Evolutionary conservation across 2,329 filamentous ascomycete species (phyloP).

Genomic region (Chaetomium olivaceum): DNA sequence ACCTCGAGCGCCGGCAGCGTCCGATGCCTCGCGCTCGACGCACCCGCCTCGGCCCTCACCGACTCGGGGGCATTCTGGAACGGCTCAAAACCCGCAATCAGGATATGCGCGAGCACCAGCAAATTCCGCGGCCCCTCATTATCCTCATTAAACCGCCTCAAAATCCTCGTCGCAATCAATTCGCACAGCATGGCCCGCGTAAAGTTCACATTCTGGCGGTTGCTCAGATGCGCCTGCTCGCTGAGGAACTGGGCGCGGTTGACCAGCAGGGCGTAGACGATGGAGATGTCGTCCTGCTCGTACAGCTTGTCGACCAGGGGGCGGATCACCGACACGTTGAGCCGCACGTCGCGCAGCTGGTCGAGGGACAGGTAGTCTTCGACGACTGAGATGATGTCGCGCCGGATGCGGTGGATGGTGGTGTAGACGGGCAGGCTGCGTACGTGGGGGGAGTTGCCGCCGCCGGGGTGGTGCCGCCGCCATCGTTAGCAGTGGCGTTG

Average conservation of each 20-base stretch:
- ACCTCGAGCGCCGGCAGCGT: conserved; percentile 78
- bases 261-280: conserved; percentile 81
- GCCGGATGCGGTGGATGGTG: conserved; percentile 71
- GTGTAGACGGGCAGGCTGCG: conserved; percentile 70
- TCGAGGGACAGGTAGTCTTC: conserved; percentile 67
- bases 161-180: conserved; percentile 73
- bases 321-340: conserved; percentile 77
- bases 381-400: conserved; percentile 63
- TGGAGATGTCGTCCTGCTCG: conserved; percentile 75
- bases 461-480: not conserved
- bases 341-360: conserved; percentile 76
- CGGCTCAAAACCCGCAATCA: conserved; percentile 81
- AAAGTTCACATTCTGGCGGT: conserved; percentile 78
- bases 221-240: conserved; percentile 73
- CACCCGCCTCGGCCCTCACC: conserved; percentile 59
- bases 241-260: conserved; percentile 78
- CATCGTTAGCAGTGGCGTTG: conserved; percentile 34
- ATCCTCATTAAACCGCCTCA: conserved; percentile 77
- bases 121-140: conserved; percentile 71
- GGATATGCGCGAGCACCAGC: conserved; percentile 72
- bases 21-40: conserved; percentile 51
- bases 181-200: conserved; percentile 79
- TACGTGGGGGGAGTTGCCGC: conserved; percentile 16
- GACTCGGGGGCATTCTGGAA: conserved; percentile 78
- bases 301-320: conserved; percentile 84